Evolutionary conservation across 495 filamentous ascomycete genomes (phyloP), one percentile per base, ranked within the genome.

Genomic region (Neurospora pannonica): DNA sequence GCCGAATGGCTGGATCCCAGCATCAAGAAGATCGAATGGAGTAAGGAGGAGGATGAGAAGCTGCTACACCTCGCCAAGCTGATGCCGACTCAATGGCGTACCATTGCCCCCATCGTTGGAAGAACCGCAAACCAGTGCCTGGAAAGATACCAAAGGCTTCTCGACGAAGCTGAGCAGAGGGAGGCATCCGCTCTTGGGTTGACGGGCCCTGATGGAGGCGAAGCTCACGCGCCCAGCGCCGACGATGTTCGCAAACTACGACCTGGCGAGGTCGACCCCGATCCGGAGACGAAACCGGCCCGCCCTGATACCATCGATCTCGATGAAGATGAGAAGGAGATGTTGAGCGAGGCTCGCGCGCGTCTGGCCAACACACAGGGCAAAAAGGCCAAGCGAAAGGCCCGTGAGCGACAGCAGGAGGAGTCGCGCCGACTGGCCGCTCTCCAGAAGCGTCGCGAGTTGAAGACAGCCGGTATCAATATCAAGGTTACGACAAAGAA

Each of bases 71-170:
- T 98, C 76, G 97, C 96, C 60, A 98, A 98, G 87, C 86, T 99
- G 87, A 97, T 98, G 93, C 96, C 96, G 38, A 98, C 96, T 39
- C 96, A 99, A 87, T 99, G 96, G 96, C 91, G 97, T 77, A 98
- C 96, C 42, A 97, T 98, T 82, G 96, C 96, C 71, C 94, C 95
- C 74, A 95, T 98, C 75, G 96, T 99, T 74, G 96, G 97, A 73
- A 89, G 96, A 71, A 98, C 96, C 38, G 97, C 96, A 21, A 97
- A 95, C 73, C 95, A 98, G 83, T 99, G 97, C 81, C 85, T 99
- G 75, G 96, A 98, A 83, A 89, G 97, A 40, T 99, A 99, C 79
- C 95, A 98, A 82, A 97, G 95, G 81, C 89, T 99, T 46, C 86
- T 99, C 70, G 96, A 99, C 78, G 96, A 98, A 79, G 95, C 96